Evolutionary conservation across 2,329 filamentous ascomycete species (phyloP).

Genomic region (Myriosclerotinia curreyana): DNA sequence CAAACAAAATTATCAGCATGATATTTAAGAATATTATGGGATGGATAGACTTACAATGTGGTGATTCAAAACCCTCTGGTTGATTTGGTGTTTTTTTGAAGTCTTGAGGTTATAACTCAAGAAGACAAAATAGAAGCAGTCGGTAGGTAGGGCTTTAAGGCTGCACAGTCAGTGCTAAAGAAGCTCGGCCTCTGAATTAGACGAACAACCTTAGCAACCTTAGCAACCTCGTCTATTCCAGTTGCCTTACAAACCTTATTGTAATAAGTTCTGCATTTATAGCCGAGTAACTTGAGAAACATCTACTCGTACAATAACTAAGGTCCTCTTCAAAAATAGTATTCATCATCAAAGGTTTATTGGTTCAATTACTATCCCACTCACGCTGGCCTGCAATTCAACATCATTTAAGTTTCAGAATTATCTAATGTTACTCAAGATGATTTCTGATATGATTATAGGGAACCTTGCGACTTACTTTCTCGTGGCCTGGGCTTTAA

Average conservation of each 20-base stretch:
- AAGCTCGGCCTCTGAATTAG: background rate
- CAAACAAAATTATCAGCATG: background rate
- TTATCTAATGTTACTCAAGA: background rate
- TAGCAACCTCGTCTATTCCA: background rate
- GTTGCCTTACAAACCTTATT: too few species aligned
- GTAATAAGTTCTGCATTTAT: too few species aligned
- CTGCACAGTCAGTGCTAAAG: background rate
- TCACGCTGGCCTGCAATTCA: too few species aligned
- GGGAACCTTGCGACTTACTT: background rate
- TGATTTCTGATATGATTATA: background rate
- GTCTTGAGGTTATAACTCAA: too few species aligned
- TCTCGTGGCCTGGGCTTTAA: background rate
- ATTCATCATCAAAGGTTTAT: background rate
- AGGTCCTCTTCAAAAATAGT: background rate
- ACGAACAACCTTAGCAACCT: background rate
- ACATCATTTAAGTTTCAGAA: background rate
- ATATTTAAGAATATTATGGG: background rate
- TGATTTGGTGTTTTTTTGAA: background rate
- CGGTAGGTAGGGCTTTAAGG: background rate
- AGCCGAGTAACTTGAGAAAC: background rate
- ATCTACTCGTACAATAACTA: too few species aligned
- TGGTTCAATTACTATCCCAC: background rate
- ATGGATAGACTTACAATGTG: background rate
- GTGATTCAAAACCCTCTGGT: background rate
- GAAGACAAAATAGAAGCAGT: background rate